Percentiles rank a stretch among this genome's conserved stretches.
Conservation (phyloP, 2,329 filamentous ascomycete genomes). For the Ophiostoma perfectum region DNA sequence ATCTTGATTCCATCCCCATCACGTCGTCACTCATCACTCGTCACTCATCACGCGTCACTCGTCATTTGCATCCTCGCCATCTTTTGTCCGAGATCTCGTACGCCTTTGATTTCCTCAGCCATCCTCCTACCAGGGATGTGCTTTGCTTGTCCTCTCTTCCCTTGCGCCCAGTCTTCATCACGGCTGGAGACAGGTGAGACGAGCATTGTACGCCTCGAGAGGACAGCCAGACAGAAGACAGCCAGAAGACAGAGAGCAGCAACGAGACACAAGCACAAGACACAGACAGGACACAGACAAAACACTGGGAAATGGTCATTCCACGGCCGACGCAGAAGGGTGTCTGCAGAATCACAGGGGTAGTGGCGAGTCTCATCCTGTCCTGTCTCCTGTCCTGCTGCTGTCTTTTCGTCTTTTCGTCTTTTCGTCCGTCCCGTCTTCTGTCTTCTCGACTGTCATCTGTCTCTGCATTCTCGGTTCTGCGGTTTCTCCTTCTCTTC, state of each 20-base stretch:
- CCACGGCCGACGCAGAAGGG: not conserved
- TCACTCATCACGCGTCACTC: not conserved
- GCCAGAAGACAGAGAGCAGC: not conserved
- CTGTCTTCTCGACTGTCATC: not conserved
- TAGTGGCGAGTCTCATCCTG: not conserved
- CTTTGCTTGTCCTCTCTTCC: not conserved
- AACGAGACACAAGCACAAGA: not conserved
- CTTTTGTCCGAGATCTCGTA: not conserved
- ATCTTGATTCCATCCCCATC: not conserved
- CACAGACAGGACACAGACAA: not conserved
- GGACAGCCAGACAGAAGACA: not conserved
- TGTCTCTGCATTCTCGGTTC: not conserved
- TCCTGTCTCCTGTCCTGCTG: not conserved
- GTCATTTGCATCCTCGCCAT: too few relatives aligned
- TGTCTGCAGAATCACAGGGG: not conserved
- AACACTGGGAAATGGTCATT: not conserved
- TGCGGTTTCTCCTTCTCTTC: too few relatives aligned
- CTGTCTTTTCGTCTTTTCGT: not conserved
- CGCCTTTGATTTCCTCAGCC: too few relatives aligned
- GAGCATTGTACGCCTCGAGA: not conserved
- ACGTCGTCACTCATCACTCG: not conserved
- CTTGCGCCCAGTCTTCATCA: not conserved
- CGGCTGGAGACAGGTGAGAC: slow-evolving; percentile 8
- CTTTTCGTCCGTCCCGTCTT: too few relatives aligned
- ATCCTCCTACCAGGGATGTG: not conserved